Evolutionary conservation across 768 basidiomycete species (phyloP).

Genomic region (Leccinum subtestaceum): DNA sequence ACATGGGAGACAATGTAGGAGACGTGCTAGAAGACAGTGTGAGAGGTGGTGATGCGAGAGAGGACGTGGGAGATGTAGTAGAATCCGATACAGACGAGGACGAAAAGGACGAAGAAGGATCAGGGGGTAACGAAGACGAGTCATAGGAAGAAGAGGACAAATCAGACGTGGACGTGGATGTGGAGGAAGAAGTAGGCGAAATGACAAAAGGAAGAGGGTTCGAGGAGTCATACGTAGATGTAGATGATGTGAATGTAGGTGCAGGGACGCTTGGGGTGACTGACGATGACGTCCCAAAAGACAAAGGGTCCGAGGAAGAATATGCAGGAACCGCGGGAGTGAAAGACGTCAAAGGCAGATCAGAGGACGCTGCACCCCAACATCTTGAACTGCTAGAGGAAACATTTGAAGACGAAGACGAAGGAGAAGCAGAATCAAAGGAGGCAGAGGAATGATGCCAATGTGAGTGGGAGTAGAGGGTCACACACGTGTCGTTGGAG

Average conservation of each 20-base stretch:
- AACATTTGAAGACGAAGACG: neutral
- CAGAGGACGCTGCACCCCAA: neutral
- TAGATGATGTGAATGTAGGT: neutral
- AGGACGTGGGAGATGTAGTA: neutral
- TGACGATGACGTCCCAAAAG: neutral
- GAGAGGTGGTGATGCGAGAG: neutral
- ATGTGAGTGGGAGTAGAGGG: neutral
- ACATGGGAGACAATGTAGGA: neutral
- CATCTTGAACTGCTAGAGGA: neutral
- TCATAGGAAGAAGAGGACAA: neutral
- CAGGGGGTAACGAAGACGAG: neutral
- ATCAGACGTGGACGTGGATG: neutral
- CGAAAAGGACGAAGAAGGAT: neutral
- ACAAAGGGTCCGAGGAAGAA: neutral
- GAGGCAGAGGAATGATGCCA: neutral
- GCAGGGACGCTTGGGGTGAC: neutral
- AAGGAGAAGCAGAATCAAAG: neutral
- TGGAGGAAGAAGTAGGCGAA: neutral
- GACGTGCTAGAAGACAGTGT: neutral
- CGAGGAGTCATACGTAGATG: neutral
- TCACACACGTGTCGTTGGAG: neutral
- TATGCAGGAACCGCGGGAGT: neutral
- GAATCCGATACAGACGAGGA: neutral
- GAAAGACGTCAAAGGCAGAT: neutral
- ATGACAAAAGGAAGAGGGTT: neutral